A percentile compares a stretch with the other conserved stretches of the same genome.
phyloP scores from a whole-genome alignment of 208 protist species.

The Tetramitus jugosus region DNA sequence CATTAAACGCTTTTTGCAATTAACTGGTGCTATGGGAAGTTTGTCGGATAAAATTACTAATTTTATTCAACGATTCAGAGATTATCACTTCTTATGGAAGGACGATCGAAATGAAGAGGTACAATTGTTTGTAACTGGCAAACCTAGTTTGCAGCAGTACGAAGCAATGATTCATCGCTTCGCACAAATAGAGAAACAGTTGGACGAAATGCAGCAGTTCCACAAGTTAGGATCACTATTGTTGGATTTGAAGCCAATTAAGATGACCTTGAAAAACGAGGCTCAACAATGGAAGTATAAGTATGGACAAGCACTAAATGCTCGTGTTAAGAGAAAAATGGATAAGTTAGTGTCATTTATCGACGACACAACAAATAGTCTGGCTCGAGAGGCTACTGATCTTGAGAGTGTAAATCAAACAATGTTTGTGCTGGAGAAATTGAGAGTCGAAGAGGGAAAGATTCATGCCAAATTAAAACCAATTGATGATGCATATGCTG shows the following conservation, averaged over 20 bases:
- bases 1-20: conserved; percentile 47
- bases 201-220: conserved; percentile 37
- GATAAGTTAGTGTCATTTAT: conserved; percentile 42
- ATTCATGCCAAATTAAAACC: conserved; percentile 49
- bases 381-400: conserved; percentile 45
- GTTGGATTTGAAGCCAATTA: conserved; percentile 49
- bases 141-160: conserved; percentile 34
- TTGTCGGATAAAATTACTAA: conserved; percentile 44
- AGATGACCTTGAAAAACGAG: conserved; percentile 39
- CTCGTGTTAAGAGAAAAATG: conserved; percentile 41
- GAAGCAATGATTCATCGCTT: conserved; percentile 41
- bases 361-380: conserved; percentile 39
- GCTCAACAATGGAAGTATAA: conserved; percentile 49
- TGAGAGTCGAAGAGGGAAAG: conserved; percentile 46
- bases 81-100: conserved; percentile 15
- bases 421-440: conserved; percentile 37
- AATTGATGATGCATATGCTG: conserved; percentile 51
- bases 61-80: conserved; percentile 39
- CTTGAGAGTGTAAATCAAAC: conserved; percentile 48
- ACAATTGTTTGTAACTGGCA: conserved; percentile 36
- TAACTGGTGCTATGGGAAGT: conserved; percentile 44
- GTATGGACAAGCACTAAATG: conserved; percentile 49
- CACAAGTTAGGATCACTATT: conserved; percentile 48
- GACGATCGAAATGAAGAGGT: conserved; percentile 25
- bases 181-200: conserved; percentile 28